Evolutionary conservation across 1,139 yeast genomes (phyloP).

Genomic region (Hansenula anomala): DNA sequence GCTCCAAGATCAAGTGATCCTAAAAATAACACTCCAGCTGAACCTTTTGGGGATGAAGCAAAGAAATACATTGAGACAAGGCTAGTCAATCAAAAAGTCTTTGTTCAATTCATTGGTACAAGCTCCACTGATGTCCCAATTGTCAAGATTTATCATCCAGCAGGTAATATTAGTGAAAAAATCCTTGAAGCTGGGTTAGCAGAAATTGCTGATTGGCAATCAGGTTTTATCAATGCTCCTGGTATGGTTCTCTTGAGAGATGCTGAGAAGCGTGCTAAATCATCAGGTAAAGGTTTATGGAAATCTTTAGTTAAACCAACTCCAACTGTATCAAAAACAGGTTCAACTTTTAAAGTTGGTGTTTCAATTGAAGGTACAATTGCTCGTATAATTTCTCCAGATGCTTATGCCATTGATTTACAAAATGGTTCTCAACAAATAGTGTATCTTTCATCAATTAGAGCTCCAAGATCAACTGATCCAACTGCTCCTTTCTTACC

Average conservation of each 20-base stretch:
- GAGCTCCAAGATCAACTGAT: constrained; percentile 69
- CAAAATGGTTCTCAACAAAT: constrained; percentile 46
- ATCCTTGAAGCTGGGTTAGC: constrained; percentile 68
- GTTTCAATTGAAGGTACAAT: constrained; percentile 49
- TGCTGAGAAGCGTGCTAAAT: constrained; percentile 66
- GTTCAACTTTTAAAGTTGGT: constrained; percentile 34
- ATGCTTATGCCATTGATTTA: constrained; percentile 52
- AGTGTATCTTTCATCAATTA: constrained; percentile 68
- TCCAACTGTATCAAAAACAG: constrained; percentile 21
- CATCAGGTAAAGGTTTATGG: constrained; percentile 60
- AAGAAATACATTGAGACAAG: constrained; percentile 64
- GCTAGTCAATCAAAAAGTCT: constrained; percentile 59
- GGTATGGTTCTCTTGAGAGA: constrained; percentile 58
- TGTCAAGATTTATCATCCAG: constrained; percentile 55
- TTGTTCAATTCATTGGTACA: constrained; percentile 55
- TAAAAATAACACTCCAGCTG: constrained; percentile 28
- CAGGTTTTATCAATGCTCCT: constrained; percentile 61
- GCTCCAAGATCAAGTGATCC: constrained; percentile 59
- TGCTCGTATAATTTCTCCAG: constrained; percentile 61
- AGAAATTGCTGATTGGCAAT: constrained; percentile 80
- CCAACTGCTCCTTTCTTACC: constrained; percentile 54
- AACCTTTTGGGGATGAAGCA: constrained; percentile 61
- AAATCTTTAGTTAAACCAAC: constrained; percentile 29
- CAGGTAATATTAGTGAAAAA: constrained; percentile 71
- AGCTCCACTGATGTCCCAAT: constrained; percentile 61